Conservation (phyloP, 2,329 filamentous ascomycete species). For the Didymella arachidicola region DNA sequence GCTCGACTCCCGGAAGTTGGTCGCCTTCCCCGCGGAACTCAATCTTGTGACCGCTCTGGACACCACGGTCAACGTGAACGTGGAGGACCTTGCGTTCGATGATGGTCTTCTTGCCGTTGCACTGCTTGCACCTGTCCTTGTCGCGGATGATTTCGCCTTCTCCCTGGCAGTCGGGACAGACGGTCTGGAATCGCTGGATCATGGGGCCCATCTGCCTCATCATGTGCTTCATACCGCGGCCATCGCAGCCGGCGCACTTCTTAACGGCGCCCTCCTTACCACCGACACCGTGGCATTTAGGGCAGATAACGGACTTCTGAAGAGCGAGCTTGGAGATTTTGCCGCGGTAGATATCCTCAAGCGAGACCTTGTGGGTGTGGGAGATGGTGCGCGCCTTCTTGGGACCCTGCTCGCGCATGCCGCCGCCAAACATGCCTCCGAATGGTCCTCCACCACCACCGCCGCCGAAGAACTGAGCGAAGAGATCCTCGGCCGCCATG, state of each 20-base stretch:
- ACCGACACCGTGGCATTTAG: slow-evolving; percentile 90
- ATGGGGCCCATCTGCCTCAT: slow-evolving; percentile 99
- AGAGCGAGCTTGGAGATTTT: slow-evolving; percentile 97
- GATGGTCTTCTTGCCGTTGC: slow-evolving; percentile 95
- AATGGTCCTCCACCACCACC: slow-evolving; percentile 70
- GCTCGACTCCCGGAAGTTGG: slow-evolving; percentile 89
- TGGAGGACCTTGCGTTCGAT: slow-evolving; percentile 98
- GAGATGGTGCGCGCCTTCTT: slow-evolving; percentile 95
- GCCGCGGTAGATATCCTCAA: slow-evolving; percentile 97
- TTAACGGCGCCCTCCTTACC: slow-evolving; percentile 98
- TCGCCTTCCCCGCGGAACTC: slow-evolving; percentile 98
- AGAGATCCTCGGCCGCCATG: slow-evolving; percentile 96
- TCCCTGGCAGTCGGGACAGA: slow-evolving; percentile 97
- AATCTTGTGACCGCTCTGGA: slow-evolving; percentile 92
- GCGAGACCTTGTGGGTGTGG: slow-evolving; percentile 96
- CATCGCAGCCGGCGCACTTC: slow-evolving; percentile 88
- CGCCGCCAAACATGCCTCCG: slow-evolving; percentile 63
- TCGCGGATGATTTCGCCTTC: slow-evolving; percentile 97
- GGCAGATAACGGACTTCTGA: slow-evolving; percentile 96
- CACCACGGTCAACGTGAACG: slow-evolving; percentile 95
- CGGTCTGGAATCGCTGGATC: slow-evolving; percentile 99
- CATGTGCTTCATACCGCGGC: slow-evolving; percentile 99
- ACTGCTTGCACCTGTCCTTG: slow-evolving; percentile 97
- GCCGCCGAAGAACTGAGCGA: slow-evolving; percentile 91
- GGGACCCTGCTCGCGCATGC: slow-evolving; percentile 81